Evolutionary conservation across 495 filamentous ascomycete species (phyloP), one percentile per base, ranked within the genome.

Genomic region (Tuber magnatum): DNA sequence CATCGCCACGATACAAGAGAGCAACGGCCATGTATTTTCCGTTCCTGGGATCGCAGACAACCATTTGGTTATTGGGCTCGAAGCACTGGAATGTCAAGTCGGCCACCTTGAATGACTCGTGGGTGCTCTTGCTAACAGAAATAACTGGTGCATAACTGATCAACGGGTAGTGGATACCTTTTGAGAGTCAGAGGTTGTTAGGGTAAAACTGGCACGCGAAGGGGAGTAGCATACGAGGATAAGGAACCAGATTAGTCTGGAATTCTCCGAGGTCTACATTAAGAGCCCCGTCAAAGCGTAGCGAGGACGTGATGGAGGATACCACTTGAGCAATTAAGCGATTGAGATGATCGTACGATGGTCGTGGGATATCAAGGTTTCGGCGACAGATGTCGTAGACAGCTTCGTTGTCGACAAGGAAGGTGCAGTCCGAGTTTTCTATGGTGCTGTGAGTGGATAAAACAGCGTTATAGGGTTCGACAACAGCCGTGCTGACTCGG

Each of bases 1-100:
- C 95, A 83, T 98, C 95, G 84, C 95, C 95, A 84, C 95, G 95
- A 89, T 99, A 99, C 83, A 99, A 88, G 84, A 99, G 85, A 85
- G 94, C 97, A 77, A 94, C 97, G 76, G 95, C 95, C 95, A 99
- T 99, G 89, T 98, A 99, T 89, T 98, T 98, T 84, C 95, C 95
- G 84, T 97, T 94, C 83, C 93, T 93, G 77, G 95, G 96, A 84
- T 99, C 94, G 85, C 95, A 99, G 89, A 97, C 97, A 83, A 99
- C 95, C 95, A 98, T 98, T 90, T 98, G 95, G 83, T 89, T 88
- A 83, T 93, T 89, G 77, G 92, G 88, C 82, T 90, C 88, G 84
- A 90, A 92, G 92, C 93, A 94, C 84, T 94, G 92, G 86, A 93
- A 91, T 80, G 93, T 96, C 76, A 97, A 85, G 77, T 96, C 93